Conservation (phyloP, 2,329 filamentous ascomycete genomes). For the Fusarium papillatum region DNA sequence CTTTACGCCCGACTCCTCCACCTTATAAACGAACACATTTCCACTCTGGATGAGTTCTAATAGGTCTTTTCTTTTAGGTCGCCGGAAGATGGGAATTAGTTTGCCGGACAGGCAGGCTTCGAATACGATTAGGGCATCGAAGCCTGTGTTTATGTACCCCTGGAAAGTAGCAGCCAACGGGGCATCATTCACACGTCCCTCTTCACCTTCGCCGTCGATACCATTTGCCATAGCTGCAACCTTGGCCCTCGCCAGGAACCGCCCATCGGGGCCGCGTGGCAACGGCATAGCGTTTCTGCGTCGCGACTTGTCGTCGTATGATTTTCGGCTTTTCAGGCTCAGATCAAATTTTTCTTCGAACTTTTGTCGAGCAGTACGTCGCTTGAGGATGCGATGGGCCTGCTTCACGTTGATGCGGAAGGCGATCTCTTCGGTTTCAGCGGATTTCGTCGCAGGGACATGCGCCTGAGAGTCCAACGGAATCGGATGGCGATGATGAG, state of each 20-base stretch:
- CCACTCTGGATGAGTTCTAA: too few relatives aligned
- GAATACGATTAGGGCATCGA: too few relatives aligned
- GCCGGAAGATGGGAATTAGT: too few relatives aligned
- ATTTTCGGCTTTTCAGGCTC: slow-evolving; percentile 94
- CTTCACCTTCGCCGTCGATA: neutral
- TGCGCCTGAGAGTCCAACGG: neutral
- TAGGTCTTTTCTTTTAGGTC: too few relatives aligned
- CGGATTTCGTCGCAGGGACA: neutral
- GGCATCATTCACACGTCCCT: neutral
- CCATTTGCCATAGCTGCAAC: neutral
- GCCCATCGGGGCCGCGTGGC: slow-evolving; percentile 91
- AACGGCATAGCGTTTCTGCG: slow-evolving; percentile 98
- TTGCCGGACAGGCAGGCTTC: too few relatives aligned
- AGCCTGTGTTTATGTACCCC: slow-evolving; percentile 71
- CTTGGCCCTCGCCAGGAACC: slow-evolving; percentile 79
- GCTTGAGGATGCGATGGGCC: slow-evolving; percentile 96
- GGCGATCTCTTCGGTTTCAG: neutral
- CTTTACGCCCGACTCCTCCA: too few relatives aligned
- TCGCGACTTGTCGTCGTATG: slow-evolving; percentile 95
- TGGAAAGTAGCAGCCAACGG: slow-evolving; percentile 61
- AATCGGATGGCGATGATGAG: neutral
- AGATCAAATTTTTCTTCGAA: slow-evolving; percentile 87
- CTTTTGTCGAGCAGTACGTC: slow-evolving; percentile 90
- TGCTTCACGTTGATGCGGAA: slow-evolving; percentile 99
- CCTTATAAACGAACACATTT: too few relatives aligned